Base-by-base conservation (phyloP, 2,329 filamentous ascomycete species). In the Ophiosphaerella korrae region DNA sequence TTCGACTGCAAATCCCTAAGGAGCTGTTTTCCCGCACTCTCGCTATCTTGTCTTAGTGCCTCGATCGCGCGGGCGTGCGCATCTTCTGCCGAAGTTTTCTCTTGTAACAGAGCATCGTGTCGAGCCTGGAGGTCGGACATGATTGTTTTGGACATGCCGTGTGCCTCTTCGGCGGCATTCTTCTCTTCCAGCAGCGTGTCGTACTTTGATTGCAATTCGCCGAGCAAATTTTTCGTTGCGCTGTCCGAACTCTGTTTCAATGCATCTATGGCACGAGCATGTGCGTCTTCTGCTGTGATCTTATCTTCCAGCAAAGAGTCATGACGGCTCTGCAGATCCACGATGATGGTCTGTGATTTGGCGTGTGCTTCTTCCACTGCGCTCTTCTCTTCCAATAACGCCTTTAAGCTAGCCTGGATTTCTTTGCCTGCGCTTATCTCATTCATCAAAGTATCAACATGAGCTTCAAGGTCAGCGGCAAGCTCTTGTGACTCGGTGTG, bases 181-280 rank as follows among this genome's bases (percentile, higher is more conserved):
- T 62, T 65, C 33, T 67, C 64, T 8, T 53, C 47, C 13, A 64
- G 26, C 8, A 63, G 44, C 2, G 47, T 42, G 23, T 63, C 57
- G 38, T 60, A 67, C 45, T 67, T 67, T 11, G 57, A 50, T 42
- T 70, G 67, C 12, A 71, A 33, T 12, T 68, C 64, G 18, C 55
- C 55, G 1, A 73, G 57, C 6, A 63, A 52, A 32, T 66, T 54
- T 41, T 67, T 71, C 1, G 66, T 63, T 4, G 57, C 42, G 33
- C 54, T 59, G 4, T 70, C 65, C 8, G 65, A 69, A 7, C 72
- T 64, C 33, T 64, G 45, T 48, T 70, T 71, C 42, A 72, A 40
- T 12, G 64, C 55, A 24, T 71, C 65, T 18, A 73, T 48, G 0
- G 66, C 63, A 14, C 58, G 61, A 33, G 43, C 55, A 23, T 73